phyloP scores from a whole-genome alignment of 768 basidiomycete genomes.

The Stropharia rugosoannulata region DNA sequence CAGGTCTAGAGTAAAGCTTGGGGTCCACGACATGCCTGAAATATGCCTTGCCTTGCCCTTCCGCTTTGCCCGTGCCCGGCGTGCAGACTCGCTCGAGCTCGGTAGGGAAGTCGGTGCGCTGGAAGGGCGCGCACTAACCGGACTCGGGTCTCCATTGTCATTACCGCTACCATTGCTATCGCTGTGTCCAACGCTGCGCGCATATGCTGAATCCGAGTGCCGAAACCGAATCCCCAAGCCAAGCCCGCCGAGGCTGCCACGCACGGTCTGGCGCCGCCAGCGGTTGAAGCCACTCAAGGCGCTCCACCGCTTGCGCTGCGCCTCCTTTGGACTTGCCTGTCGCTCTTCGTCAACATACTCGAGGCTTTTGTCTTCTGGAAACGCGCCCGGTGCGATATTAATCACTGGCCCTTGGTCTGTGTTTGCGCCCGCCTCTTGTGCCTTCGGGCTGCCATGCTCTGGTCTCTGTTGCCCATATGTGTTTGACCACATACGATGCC shows the following conservation, averaged over 20 bases:
- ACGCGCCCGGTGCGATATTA: neutral
- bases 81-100: constrained; percentile 15
- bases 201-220: constrained; percentile 31
- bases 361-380: too few relatives aligned
- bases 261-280: constrained; percentile 44
- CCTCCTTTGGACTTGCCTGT: neutral
- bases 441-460: constrained; percentile 4
- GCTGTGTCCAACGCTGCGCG: neutral
- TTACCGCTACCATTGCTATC: neutral
- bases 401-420: neutral
- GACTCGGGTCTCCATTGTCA: neutral
- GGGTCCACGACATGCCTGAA: constrained; percentile 33
- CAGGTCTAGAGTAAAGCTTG: constrained; percentile 33
- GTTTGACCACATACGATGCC: constrained; percentile 3
- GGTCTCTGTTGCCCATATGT: constrained; percentile 5
- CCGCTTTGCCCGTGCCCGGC: constrained; percentile 25
- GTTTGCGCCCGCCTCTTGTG: neutral
- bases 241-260: constrained; percentile 18
- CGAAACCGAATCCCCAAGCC: constrained; percentile 40
- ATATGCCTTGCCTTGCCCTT: constrained; percentile 38
- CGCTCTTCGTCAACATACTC: neutral
- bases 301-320: constrained; percentile 23
- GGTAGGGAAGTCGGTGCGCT: constrained; percentile 14
- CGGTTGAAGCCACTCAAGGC: constrained; percentile 36
- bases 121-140: constrained; percentile 4